Base-by-base conservation (phyloP, 192 early-diverging fungal species). In the Rhizophagus prolifer region DNA sequence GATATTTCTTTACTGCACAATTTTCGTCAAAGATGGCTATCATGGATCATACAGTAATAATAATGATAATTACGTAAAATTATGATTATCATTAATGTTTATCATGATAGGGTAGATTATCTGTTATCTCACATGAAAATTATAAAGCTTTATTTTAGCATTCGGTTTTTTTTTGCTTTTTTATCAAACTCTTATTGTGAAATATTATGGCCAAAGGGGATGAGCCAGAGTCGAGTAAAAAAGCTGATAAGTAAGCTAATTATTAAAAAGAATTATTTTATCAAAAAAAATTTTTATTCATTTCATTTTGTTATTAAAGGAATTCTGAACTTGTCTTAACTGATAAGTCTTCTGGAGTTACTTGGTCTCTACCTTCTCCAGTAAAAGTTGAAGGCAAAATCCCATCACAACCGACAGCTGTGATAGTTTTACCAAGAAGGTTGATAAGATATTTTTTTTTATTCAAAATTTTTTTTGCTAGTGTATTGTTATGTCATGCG, bases 361-460 rank as follows among this genome's bases (percentile, higher is more conserved):
- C 50, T 0, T 74, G 72, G 72, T 21, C 34, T 74, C 44, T 74
- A 38, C 72, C 72, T 10, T 21, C 54, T 26, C 72, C 72, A 19
- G 13, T 1, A 38, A 74, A 38, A 9, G 58, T 2, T 9, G 58
- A 26, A 13, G 59, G 72, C 13, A 61, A 58, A 41, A 38, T 47
- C 19, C n/a, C 26, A 9, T 13, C 72, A 13, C 72, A 41, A 38
- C 36, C 72, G 16, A 74, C 72, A 13, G 9, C 59, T 30, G 72
- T 74, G 19, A 50, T 74, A 12, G 59, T 74, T 58, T 44, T 74
- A 38, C 72, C 72, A 21, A 58, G 72, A 74, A 74, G 72, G 72
- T 74, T 34, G 6, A 41, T 23, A n/a, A 34, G 8, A 38, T 25
- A 6, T 14, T 38, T 73, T 36, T 23, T 34, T 14, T 13, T 28